These are phyloP conservation scores for Quillaja saponaria DNA, from an alignment of 306 rosid species.

Conservation along the genomic window DNA sequence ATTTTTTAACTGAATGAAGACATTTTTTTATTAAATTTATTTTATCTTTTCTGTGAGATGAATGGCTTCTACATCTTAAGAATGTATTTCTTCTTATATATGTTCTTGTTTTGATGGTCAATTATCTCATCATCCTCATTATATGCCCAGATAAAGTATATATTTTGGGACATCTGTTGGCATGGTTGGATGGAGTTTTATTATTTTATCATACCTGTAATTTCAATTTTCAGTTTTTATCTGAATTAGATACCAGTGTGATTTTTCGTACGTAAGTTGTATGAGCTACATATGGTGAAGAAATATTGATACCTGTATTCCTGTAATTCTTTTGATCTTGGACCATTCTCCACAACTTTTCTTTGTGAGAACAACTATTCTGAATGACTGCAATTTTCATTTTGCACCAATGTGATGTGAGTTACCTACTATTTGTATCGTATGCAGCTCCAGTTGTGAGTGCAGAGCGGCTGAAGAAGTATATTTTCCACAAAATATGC, in stretches of 20 bases:
- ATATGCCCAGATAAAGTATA: not conserved
- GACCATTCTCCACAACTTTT: not conserved
- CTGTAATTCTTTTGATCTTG: not conserved
- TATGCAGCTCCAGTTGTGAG: constrained; percentile 70
- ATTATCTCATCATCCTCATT: not conserved
- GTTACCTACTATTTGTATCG: constrained; percentile 23
- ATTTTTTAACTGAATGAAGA: not conserved
- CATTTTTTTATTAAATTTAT: not conserved
- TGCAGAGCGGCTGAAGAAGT: constrained; percentile 81
- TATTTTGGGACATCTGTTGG: not conserved
- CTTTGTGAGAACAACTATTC: not conserved
- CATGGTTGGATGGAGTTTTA: constrained; percentile 1
- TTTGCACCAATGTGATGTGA: constrained; percentile 20
- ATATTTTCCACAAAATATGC: constrained; percentile 64
- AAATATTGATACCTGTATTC: no score
- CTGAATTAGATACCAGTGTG: no score
- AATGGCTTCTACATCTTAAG: not conserved
- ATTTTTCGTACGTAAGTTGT: no score
- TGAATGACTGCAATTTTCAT: constrained; percentile 1
- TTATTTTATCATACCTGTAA: not conserved
- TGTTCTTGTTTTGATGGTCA: not conserved
- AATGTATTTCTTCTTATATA: not conserved
- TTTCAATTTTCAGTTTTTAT: not conserved
- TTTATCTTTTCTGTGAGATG: not conserved
- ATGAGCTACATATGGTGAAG: no score